These are phyloP conservation scores for Eucalyptus shirleyi DNA, from an alignment of 345 rosid species.

Conservation along the genomic window DNA sequence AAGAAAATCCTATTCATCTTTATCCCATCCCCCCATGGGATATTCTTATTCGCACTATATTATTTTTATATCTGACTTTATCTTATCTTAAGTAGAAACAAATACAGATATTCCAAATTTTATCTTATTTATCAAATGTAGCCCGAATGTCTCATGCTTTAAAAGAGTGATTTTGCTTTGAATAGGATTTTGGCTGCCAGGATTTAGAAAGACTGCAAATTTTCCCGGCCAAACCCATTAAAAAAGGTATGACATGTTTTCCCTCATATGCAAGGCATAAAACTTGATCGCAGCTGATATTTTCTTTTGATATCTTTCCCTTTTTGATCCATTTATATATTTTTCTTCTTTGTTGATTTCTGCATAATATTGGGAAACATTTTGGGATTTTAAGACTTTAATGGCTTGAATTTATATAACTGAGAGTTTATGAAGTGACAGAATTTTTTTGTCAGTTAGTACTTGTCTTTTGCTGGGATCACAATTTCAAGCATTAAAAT, in stretches of 20 bases:
- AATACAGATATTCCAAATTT: too few species aligned
- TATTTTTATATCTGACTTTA: too few species aligned
- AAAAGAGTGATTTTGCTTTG: background rate
- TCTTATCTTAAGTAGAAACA: background rate
- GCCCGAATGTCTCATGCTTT: background rate
- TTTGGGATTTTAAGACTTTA: background rate
- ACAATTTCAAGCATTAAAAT: background rate
- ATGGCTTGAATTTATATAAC: background rate
- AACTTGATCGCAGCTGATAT: background rate
- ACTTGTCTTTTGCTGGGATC: background rate
- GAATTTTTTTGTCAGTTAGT: background rate
- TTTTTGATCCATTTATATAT: background rate
- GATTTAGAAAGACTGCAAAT: background rate
- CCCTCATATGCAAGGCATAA: background rate
- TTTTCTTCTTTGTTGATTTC: background rate
- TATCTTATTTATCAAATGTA: too few species aligned
- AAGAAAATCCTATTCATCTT: background rate
- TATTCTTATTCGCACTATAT: too few species aligned
- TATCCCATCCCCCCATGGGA: background rate
- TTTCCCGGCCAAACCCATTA: background rate
- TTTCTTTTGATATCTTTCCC: background rate
- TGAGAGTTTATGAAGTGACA: background rate
- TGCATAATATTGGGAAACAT: background rate
- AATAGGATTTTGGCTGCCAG: background rate
- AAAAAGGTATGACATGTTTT: background rate